phyloP scores from a whole-genome alignment of 192 early-diverging fungal genomes.

The Mortierella claussenii region DNA sequence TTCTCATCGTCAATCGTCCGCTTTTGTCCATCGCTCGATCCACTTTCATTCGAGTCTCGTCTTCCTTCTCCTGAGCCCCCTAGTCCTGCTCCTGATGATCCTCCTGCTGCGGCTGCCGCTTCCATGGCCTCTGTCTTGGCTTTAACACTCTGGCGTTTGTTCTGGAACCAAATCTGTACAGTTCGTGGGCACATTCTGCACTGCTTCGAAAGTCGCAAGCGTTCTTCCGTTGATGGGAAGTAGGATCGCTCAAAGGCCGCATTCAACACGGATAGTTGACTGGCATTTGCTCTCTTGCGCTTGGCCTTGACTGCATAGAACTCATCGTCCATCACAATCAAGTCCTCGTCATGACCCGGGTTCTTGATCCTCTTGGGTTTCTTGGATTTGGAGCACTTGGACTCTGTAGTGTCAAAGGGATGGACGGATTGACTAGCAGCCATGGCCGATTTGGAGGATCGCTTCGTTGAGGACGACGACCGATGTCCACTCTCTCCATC shows the following conservation, averaged over 20 bases:
- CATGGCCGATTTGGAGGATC: constrained; percentile 5
- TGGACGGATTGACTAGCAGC: constrained; percentile 21
- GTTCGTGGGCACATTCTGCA: constrained; percentile 91
- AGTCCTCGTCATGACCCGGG: constrained; percentile 37
- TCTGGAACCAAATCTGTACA: constrained; percentile 99
- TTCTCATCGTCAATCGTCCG: constrained; percentile 25
- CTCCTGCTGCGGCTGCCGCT: constrained; percentile 8
- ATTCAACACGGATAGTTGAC: constrained; percentile 84
- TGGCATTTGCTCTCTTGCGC: constrained; percentile 83
- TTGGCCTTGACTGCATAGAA: constrained; percentile 69
- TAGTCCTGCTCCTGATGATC: background rate
- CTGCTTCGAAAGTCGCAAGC: constrained; percentile 79
- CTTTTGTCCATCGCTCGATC: constrained; percentile 28
- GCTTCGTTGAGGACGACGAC: constrained; percentile 19
- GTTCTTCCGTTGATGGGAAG: constrained; percentile 86
- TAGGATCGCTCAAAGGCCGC: constrained; percentile 80
- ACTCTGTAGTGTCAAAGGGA: constrained; percentile 35
- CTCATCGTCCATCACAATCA: constrained; percentile 48
- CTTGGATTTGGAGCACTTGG: constrained; percentile 35
- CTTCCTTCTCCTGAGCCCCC: background rate
- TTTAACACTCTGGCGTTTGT: constrained; percentile 79
- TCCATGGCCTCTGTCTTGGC: constrained; percentile 43
- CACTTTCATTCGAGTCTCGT: constrained; percentile 10
- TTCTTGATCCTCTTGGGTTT: constrained; percentile 47
- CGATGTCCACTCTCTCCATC: constrained; percentile 1